These are phyloP conservation scores for Lachancea mirantina DNA, from an alignment of 805 yeast genomes.

Conservation along the genomic window DNA sequence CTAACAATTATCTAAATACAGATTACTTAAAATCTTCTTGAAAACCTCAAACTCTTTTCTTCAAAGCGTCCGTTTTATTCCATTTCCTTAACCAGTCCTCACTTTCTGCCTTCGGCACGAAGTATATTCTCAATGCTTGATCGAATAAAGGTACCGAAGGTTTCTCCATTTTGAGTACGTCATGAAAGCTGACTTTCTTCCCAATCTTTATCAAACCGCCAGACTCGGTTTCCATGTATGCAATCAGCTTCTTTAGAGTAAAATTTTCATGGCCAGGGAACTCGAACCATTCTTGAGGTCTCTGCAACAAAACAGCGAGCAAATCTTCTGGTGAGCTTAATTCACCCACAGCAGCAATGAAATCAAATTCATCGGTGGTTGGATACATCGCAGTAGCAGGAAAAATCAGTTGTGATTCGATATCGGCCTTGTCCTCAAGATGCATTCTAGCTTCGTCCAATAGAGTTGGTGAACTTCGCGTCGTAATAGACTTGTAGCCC, in stretches of 20 bases:
- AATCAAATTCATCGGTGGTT: constrained; percentile 75
- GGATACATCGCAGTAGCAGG: constrained; percentile 83
- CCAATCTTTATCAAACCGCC: constrained; percentile 89
- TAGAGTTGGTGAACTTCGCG: constrained; percentile 49
- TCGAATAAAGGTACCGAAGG: constrained; percentile 77
- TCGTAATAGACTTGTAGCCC: constrained; percentile 43
- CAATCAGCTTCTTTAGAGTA: constrained; percentile 50
- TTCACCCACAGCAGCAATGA: constrained; percentile 69
- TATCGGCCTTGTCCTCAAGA: constrained; percentile 59
- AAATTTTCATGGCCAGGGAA: constrained; percentile 55
- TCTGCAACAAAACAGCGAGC: constrained; percentile 50
- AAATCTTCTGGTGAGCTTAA: constrained; percentile 58
- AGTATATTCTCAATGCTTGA: constrained; percentile 58
- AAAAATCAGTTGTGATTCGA: constrained; percentile 69
- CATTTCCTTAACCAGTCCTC: constrained; percentile 59
- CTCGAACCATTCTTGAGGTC: constrained; percentile 65
- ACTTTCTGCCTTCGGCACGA: constrained; percentile 69
- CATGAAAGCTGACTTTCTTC: constrained; percentile 59
- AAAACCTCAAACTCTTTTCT: constrained; percentile 31
- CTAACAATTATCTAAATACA: background rate
- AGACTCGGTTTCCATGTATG: constrained; percentile 70
- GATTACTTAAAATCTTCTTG: background rate
- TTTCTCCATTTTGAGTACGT: constrained; percentile 51
- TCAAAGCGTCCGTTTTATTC: constrained; percentile 54
- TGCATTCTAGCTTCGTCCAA: constrained; percentile 46